Percentiles rank a stretch among this genome's conserved stretches.
These are phyloP conservation scores for Nitzschia sp. DNA, from an alignment of 108 stramenopile genomes.

Conservation along the genomic window DNA sequence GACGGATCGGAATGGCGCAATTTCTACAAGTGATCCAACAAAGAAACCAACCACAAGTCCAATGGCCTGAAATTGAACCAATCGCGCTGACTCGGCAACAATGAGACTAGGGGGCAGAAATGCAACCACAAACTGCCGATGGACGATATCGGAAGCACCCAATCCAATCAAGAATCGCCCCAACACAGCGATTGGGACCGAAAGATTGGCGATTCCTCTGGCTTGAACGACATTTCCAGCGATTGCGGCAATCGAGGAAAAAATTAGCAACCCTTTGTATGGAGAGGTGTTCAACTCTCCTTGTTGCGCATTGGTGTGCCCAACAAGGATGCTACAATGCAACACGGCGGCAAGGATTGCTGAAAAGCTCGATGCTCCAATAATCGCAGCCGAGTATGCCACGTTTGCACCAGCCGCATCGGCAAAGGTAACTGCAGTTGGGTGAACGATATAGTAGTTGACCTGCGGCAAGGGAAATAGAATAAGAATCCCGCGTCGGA, in stretches of 20 bases:
- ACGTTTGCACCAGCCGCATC: conserved; percentile 34
- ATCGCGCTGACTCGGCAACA: conserved; percentile 60
- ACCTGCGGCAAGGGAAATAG: conserved; percentile 51
- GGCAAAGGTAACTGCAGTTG: conserved; percentile 63
- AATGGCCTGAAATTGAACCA: conserved; percentile 54
- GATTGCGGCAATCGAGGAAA: conserved; percentile 42
- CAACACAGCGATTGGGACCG: conserved; percentile 54
- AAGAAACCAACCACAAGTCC: conserved; percentile 68
- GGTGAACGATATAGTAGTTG: conserved; percentile 75
- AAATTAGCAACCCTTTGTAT: conserved; percentile 43
- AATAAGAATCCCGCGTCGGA: conserved; percentile 31
- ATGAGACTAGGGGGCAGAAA: conserved; percentile 50
- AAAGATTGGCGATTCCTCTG: conserved; percentile 42
- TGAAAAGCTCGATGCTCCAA: conserved; percentile 65
- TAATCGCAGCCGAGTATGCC: conserved; percentile 56
- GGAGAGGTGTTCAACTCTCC: conserved; percentile 24
- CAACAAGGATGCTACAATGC: conserved; percentile 38
- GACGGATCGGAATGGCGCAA: conserved; percentile 10
- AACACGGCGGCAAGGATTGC: conserved; percentile 66
- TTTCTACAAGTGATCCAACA: conserved; percentile 54
- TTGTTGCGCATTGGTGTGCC: neutral
- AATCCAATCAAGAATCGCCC: conserved; percentile 74
- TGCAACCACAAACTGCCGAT: conserved; percentile 63
- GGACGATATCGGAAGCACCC: conserved; percentile 60
- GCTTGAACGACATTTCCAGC: conserved; percentile 66